Percentiles rank a stretch among this genome's conserved stretches.
Evolutionary conservation across 2,329 filamentous ascomycete species (phyloP).

Genomic region (Geosmithia putterillii): DNA sequence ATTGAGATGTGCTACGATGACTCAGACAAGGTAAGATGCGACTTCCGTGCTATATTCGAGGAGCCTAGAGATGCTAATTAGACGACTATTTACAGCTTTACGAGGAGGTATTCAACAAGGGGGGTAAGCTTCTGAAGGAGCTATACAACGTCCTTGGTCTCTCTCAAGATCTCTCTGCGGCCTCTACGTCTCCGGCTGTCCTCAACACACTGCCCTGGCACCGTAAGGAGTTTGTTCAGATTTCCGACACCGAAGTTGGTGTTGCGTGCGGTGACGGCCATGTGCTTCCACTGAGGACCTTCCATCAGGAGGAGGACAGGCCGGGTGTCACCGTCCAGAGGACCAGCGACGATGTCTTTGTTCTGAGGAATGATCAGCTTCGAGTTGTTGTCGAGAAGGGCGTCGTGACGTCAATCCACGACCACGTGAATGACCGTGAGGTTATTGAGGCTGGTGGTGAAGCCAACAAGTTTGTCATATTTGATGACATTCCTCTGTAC

Average conservation of each 20-base stretch:
- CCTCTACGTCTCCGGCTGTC: constrained; percentile 41
- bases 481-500: constrained; percentile 93
- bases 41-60: not conserved
- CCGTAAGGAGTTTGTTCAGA: constrained; percentile 59
- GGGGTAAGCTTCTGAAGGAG: constrained; percentile 57
- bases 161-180: constrained; percentile 24
- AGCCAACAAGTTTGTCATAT: constrained; percentile 85
- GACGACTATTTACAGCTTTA: constrained; percentile 46
- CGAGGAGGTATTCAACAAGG: constrained; percentile 66
- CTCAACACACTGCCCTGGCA: constrained; percentile 85
- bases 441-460: constrained; percentile 61
- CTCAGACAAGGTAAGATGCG: constrained; percentile 55
- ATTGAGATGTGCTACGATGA: constrained; percentile 99
- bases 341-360: constrained; percentile 50
- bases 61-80: not conserved
- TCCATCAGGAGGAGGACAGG: constrained; percentile 30
- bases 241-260: constrained; percentile 40
- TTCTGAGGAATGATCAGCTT: constrained; percentile 68
- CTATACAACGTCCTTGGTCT: constrained; percentile 58
- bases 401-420: constrained; percentile 73
- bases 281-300: constrained; percentile 34
- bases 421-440: constrained; percentile 62
- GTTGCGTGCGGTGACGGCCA: constrained; percentile 45
- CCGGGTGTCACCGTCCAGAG: constrained; percentile 40
- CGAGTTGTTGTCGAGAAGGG: constrained; percentile 62